Conservation (phyloP, 2,329 filamentous ascomycete species). For the Curvularia spicifera region DNA sequence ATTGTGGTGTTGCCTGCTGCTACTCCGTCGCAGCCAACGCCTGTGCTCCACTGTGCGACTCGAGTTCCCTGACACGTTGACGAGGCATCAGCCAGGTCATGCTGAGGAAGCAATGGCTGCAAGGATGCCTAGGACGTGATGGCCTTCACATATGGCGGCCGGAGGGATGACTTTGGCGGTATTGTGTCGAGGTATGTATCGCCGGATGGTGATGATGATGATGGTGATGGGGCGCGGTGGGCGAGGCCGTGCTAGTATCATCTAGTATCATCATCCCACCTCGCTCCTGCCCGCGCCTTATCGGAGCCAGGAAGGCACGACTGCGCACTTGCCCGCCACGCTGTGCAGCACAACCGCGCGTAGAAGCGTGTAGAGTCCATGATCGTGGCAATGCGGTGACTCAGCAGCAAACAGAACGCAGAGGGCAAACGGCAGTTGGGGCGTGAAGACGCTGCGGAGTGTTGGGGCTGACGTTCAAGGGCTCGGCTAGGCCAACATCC, state of each 20-base stretch:
- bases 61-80: slow-evolving; percentile 2
- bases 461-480: slow-evolving; percentile 16
- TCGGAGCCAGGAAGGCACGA: slow-evolving; percentile 10
- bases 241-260: background rate
- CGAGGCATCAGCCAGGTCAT: slow-evolving; percentile 6
- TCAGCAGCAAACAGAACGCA: background rate
- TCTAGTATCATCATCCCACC: background rate
- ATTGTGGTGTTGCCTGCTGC: slow-evolving; percentile 5
- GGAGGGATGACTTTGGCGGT: slow-evolving; percentile 3
- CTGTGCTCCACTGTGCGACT: slow-evolving; percentile 19
- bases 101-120: background rate
- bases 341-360: background rate
- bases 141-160: background rate
- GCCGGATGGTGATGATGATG: no score
- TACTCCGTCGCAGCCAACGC: slow-evolving; percentile 1
- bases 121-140: background rate
- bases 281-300: slow-evolving; percentile 16
- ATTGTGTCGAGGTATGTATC: background rate
- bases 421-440: background rate
- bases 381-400: background rate
- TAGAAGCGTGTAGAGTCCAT: background rate
- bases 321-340: background rate
- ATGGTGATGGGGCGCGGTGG: background rate
- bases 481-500: slow-evolving; percentile 22
- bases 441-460: slow-evolving; percentile 3